These are phyloP conservation scores for Boletus reticulatus DNA, from an alignment of 768 basidiomycete genomes.

Conservation along the genomic window DNA sequence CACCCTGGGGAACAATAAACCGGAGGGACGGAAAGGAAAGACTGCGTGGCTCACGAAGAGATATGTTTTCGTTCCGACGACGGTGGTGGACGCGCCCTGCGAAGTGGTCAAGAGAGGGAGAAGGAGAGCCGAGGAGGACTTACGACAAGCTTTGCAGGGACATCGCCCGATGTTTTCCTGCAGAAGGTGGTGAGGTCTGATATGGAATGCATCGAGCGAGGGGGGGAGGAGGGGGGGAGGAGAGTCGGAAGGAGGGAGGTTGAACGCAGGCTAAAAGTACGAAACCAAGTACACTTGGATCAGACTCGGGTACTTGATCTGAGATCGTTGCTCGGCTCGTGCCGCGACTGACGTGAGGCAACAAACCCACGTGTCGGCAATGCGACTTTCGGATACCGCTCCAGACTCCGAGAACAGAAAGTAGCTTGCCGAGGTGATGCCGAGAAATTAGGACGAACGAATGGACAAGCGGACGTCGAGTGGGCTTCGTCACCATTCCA, in stretches of 20 bases:
- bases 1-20: conserved; percentile 54
- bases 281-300: conserved; percentile 13
- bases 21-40: not conserved
- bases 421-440: conserved; percentile 10
- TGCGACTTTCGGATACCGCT: conserved; percentile 11
- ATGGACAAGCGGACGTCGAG: not conserved
- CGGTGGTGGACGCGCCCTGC: conserved; percentile 88
- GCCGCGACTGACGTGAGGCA: conserved; percentile 20
- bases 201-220: conserved; percentile 64
- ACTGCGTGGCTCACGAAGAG: conserved; percentile 63
- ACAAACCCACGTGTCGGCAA: not conserved
- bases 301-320: conserved; percentile 21
- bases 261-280: conserved; percentile 18
- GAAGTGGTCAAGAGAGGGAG: not conserved
- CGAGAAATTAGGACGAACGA: not conserved
- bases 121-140: conserved; percentile 28
- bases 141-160: conserved; percentile 87
- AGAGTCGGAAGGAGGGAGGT: conserved; percentile 6
- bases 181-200: conserved; percentile 88
- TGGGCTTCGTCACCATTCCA: no score
- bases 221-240: conserved; percentile 1
- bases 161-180: conserved; percentile 79
- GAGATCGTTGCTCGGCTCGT: conserved; percentile 26
- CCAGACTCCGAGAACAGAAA: conserved; percentile 12
- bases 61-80: conserved; percentile 84